A percentile compares a stretch with the other conserved stretches of the same genome.
phyloP scores from a whole-genome alignment of 148 eudicot genomes.

The Spergularia bocconei region DNA sequence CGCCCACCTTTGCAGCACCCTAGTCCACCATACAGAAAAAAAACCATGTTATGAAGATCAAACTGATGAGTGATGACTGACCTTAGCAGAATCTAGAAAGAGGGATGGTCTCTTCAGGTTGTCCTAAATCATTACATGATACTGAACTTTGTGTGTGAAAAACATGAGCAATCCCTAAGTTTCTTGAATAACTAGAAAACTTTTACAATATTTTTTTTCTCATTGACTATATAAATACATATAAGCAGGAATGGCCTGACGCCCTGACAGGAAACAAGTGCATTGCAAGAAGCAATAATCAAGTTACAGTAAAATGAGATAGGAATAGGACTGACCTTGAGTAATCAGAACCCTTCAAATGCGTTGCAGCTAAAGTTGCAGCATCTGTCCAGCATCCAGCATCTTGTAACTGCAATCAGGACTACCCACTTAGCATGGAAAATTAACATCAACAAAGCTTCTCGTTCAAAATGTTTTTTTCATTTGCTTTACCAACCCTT shows the following conservation, averaged over 20 bases:
- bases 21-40: slow-evolving; percentile 28
- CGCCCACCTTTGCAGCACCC: slow-evolving; percentile 98
- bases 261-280: neutral
- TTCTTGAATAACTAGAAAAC: neutral
- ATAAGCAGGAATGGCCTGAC: neutral
- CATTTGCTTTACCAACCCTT: no score
- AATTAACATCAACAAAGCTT: neutral
- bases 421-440: neutral
- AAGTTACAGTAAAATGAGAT: slow-evolving; percentile 11
- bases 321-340: slow-evolving; percentile 57
- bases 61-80: neutral
- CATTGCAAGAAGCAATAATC: neutral
- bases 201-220: neutral
- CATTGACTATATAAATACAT: neutral
- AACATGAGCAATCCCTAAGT: neutral
- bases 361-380: slow-evolving; percentile 98
- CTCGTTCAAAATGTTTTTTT: no score
- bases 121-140: neutral
- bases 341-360: slow-evolving; percentile 93
- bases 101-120: neutral
- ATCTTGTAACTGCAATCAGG: slow-evolving; percentile 79
- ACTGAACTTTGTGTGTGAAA: no score
- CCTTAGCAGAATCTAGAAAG: slow-evolving; percentile 1
- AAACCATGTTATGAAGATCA: slow-evolving; percentile 1
- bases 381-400: slow-evolving; percentile 99